Percentiles rank a stretch among this genome's conserved stretches.
Conservation (phyloP, 352 stramenopile species). For the Peronospora belbahrii region DNA sequence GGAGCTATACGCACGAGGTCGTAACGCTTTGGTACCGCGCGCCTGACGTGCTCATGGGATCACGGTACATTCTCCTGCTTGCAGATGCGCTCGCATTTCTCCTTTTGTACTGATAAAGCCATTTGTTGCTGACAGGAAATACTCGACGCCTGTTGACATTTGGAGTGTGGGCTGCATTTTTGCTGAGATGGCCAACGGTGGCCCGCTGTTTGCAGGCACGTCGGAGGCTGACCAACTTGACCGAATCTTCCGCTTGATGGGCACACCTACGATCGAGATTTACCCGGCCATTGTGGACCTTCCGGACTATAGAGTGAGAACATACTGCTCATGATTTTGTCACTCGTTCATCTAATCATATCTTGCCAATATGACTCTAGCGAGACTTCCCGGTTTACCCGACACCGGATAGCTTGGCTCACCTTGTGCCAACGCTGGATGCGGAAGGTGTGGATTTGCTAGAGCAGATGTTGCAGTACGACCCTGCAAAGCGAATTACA, state of each 20-base stretch:
- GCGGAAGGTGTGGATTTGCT: constrained; percentile 89
- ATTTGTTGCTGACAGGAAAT: constrained; percentile 67
- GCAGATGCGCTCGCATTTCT: neutral
- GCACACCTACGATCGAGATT: constrained; percentile 90
- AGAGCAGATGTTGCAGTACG: constrained; percentile 85
- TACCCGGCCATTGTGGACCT: constrained; percentile 96
- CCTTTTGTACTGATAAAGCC: neutral
- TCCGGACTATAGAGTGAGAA: constrained; percentile 90
- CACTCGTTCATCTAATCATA: neutral
- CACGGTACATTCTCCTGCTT: constrained; percentile 36
- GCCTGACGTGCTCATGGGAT: constrained; percentile 97
- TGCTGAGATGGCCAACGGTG: constrained; percentile 91
- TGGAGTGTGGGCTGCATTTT: constrained; percentile 99
- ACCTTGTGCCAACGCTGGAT: constrained; percentile 89
- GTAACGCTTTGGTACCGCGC: constrained; percentile 99
- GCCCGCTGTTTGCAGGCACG: constrained; percentile 94
- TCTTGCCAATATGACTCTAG: constrained; percentile 23
- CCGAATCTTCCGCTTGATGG: constrained; percentile 95
- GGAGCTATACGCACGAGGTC: constrained; percentile 97
- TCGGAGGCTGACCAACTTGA: constrained; percentile 96
- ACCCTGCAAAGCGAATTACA: constrained; percentile 88
- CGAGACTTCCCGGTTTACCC: constrained; percentile 90
- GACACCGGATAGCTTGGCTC: constrained; percentile 75
- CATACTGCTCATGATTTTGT: neutral
- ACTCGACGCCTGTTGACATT: constrained; percentile 98